Conservation (phyloP, 169 alveolate species). For the Blepharisma undulans region DNA sequence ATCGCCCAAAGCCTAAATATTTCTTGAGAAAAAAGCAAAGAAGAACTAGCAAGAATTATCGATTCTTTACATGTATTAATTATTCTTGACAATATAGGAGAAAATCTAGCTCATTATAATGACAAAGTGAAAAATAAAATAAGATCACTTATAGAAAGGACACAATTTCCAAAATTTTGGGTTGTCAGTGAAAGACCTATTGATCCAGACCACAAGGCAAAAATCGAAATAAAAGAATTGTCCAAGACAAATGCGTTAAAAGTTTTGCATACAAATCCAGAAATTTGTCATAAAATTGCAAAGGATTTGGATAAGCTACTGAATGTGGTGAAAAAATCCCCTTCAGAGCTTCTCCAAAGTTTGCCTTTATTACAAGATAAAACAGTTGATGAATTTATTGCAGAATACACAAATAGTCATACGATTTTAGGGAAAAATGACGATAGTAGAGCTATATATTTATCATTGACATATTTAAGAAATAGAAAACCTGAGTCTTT, state of each 20-base stretch:
- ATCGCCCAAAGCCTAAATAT: not conserved
- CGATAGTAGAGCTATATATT: not conserved
- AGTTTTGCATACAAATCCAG: not conserved
- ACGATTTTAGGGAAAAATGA: not conserved
- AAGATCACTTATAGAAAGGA: not conserved
- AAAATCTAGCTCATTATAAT: not conserved
- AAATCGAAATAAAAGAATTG: not conserved
- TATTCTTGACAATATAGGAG: conserved; percentile 23
- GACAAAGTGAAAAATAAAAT: not conserved
- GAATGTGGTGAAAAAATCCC: not conserved
- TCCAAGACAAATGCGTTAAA: not conserved
- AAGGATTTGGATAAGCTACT: not conserved
- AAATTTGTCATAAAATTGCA: not conserved
- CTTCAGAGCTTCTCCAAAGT: not conserved
- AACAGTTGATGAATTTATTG: not conserved
- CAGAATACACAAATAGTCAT: not conserved
- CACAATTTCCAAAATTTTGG: conserved; percentile 22
- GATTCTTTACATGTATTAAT: conserved; percentile 3
- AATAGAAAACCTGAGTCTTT: not conserved
- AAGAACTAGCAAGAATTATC: not conserved
- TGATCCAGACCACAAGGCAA: not conserved
- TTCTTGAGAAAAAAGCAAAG: not conserved
- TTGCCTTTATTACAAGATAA: not conserved
- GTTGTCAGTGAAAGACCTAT: not conserved
- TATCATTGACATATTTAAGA: not conserved